phyloP scores from a whole-genome alignment of 805 yeast species.

The Starmerella riodocensis region DNA sequence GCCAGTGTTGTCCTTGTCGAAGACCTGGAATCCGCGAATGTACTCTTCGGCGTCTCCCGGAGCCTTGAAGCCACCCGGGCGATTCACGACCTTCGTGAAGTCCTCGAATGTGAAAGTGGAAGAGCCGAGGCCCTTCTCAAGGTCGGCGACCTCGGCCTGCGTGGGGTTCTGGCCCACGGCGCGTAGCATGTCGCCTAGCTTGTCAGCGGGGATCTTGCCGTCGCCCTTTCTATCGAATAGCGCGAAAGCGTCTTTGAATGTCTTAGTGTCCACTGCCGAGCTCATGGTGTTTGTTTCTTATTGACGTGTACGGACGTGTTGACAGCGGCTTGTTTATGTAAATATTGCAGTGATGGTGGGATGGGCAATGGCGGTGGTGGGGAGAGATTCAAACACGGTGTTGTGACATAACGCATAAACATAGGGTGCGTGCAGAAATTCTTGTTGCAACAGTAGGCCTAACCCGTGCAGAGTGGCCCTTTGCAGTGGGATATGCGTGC shows the following conservation, averaged over 20 bases:
- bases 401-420: too few relatives aligned
- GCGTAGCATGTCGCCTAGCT: conserved; percentile 83
- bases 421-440: too few relatives aligned
- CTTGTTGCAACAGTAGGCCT: too few relatives aligned
- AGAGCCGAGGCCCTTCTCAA: conserved; percentile 33
- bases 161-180: conserved; percentile 99
- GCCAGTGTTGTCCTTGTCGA: conserved; percentile 91
- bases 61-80: conserved; percentile 69
- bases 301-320: neutral
- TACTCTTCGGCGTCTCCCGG: conserved; percentile 87
- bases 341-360: too few relatives aligned
- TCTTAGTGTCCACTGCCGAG: conserved; percentile 29
- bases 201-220: conserved; percentile 72
- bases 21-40: conserved; percentile 90
- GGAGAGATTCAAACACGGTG: too few relatives aligned
- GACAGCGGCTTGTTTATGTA: neutral
- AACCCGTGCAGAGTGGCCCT: too few relatives aligned
- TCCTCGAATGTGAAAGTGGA: conserved; percentile 54
- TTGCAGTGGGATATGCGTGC: too few relatives aligned
- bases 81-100: conserved; percentile 59
- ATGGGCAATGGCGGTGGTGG: too few relatives aligned
- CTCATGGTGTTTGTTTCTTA: conserved; percentile 4
- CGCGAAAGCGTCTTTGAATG: conserved; percentile 85
- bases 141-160: conserved; percentile 61
- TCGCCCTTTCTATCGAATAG: conserved; percentile 92